Evolutionary conservation across 306 rosid species (phyloP).

Genomic region (Styphnolobium japonicum): DNA sequence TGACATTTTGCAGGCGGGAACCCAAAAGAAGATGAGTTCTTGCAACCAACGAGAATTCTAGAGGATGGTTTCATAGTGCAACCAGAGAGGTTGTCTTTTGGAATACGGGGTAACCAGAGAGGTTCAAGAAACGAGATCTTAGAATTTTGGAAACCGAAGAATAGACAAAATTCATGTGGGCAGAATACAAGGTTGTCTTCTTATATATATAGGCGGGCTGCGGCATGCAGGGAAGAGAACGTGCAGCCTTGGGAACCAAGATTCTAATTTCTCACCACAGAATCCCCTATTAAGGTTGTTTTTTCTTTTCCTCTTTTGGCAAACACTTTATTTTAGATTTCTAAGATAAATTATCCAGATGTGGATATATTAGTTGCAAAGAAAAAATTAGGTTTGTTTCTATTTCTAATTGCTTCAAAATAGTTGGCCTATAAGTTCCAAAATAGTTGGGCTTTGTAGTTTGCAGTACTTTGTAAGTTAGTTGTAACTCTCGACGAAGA

Average conservation of each 20-base stretch:
- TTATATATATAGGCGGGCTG: not conserved
- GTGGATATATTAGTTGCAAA: not conserved
- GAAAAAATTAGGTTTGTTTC: not conserved
- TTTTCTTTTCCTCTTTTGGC: not conserved
- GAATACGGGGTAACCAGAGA: not conserved
- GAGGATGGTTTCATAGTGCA: conserved; percentile 66
- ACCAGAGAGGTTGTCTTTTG: not conserved
- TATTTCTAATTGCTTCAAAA: too few species aligned
- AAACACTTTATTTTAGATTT: conserved; percentile 10
- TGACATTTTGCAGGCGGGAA: conserved; percentile 36
- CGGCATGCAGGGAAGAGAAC: not conserved
- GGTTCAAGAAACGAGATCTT: not conserved
- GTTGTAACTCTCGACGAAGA: not conserved
- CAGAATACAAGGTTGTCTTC: not conserved
- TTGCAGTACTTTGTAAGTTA: not conserved
- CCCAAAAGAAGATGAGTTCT: conserved; percentile 48
- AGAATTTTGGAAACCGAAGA: conserved; percentile 11
- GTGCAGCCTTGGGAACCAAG: conserved; percentile 16
- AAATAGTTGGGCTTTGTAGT: not conserved
- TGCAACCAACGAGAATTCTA: conserved; percentile 45
- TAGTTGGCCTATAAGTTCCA: too few species aligned
- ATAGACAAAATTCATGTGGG: not conserved
- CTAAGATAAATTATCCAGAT: not conserved
- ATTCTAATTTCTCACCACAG: conserved; percentile 32
- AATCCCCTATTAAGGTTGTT: not conserved